Base-by-base conservation (phyloP, 176 grass and related monocot genomes). In the Rhynchospora pubera region DNA sequence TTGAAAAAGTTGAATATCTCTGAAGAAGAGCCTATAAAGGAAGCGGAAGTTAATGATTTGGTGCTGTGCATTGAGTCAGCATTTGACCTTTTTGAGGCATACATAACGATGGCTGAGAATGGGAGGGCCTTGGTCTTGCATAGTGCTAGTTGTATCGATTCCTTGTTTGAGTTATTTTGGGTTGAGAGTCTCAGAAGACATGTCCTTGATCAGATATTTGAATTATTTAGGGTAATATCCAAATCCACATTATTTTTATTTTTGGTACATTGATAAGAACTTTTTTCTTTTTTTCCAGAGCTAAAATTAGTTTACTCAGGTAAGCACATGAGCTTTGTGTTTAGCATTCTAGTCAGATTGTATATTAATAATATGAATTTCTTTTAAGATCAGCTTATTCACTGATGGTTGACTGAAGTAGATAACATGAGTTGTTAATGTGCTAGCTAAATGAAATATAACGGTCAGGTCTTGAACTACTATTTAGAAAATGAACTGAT, bases 131-230 rank as follows among this genome's bases (percentile, higher is more conserved):
- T 85, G 67, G 82, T 98, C 89, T 89, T 98, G 82, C 90, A 94
- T 22, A 98, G 89, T 83, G 72, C 82, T 21, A 90, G 78, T 58
- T 98, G 90, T 85, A 88, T 94, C 15, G 95, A 92, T 68, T 89
- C 77, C 78, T 88, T 98, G 83, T 98, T 98, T 76, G 90, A 93
- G 62, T 86, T 98, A 61, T 98, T 98, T 84, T 91, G 88, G 93
- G 95, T 94, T 77, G 92, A 98, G 80, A 93, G 78, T 83, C 89
- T 98, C 46, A 83, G 85, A 63, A 94, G 87, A 61, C 73, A 82
- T 79, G 86, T 98, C 34, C 67, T 98, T 76, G 95, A 93, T 77
- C 95, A 98, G 89, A 91, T 98, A 78, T 87, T 94, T 85, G 85
- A 71, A 64, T 86, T 98, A 86, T 94, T 94, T 71, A 93, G 79